Conservation (phyloP, 176 grass and related monocot species). For the Alloteropsis semialata region DNA sequence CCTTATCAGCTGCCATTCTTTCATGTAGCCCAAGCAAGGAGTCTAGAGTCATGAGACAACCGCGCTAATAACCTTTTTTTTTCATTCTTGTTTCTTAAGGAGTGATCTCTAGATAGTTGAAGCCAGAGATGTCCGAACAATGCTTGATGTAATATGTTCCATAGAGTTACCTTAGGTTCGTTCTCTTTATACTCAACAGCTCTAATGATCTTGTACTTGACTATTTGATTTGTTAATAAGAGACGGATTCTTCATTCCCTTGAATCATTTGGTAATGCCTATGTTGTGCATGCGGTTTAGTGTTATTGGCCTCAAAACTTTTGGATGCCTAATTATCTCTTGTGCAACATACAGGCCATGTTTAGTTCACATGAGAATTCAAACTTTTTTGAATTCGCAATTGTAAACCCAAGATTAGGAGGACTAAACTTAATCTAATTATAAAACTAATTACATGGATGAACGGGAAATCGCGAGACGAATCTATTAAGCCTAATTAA, state of each 20-base stretch:
- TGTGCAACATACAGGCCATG: too few species aligned
- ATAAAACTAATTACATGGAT: too few species aligned
- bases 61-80: constrained; percentile 33
- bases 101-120: constrained; percentile 32
- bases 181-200: constrained; percentile 6
- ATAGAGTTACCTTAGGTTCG: constrained; percentile 41
- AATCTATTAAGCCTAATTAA: too few species aligned
- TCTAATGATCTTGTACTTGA: constrained; percentile 33
- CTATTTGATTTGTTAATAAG: constrained; percentile 23
- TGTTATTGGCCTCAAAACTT: not conserved
- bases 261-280: not conserved
- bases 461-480: too few species aligned
- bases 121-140: constrained; percentile 12
- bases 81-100: constrained; percentile 27
- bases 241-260: constrained; percentile 2
- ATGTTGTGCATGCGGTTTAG: not conserved
- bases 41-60: constrained; percentile 35
- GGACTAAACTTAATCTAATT: too few species aligned
- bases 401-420: too few species aligned
- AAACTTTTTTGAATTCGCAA: too few species aligned
- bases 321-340: not conserved
- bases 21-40: constrained; percentile 39
- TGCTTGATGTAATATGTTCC: constrained; percentile 36
- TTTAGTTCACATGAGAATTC: too few species aligned
- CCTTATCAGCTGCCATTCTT: constrained; percentile 37